Conservation (phyloP, 2,329 filamentous ascomycete genomes). For the Pestalotiopsis sp. region DNA sequence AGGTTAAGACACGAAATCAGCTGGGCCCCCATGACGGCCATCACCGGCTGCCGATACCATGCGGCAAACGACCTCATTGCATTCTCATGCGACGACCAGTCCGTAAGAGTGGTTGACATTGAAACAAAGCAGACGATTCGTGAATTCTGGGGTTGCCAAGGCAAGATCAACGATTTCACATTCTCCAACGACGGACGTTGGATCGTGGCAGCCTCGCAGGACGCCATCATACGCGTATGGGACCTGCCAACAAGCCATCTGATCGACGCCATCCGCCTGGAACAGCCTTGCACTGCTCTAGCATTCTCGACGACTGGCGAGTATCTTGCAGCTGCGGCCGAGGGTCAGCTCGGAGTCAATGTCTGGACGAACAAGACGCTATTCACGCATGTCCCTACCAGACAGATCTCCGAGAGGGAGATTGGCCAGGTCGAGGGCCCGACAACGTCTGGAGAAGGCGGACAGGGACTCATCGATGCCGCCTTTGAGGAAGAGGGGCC, state of each 20-base stretch:
- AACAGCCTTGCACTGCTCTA: constrained; percentile 78
- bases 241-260: constrained; percentile 94
- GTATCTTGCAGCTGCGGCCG: constrained; percentile 87
- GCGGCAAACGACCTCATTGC: constrained; percentile 82
- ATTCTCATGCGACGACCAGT: constrained; percentile 85
- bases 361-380: constrained; percentile 95
- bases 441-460: constrained; percentile 81
- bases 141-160: constrained; percentile 84
- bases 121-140: constrained; percentile 89
- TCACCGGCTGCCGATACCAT: constrained; percentile 80
- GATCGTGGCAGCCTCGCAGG: constrained; percentile 86
- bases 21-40: constrained; percentile 77
- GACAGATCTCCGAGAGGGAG: constrained; percentile 79
- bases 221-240: constrained; percentile 83
- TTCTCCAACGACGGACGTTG: constrained; percentile 94
- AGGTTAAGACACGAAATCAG: constrained; percentile 78
- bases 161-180: constrained; percentile 75
- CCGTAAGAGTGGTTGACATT: constrained; percentile 86
- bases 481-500: constrained; percentile 63
- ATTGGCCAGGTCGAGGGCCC: constrained; percentile 68
- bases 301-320: constrained; percentile 90
- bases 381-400: constrained; percentile 85
- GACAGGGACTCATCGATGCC: constrained; percentile 73
- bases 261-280: constrained; percentile 85
- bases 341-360: constrained; percentile 83